Conservation (phyloP, 805 yeast genomes). For the Yarrowia sp. region DNA sequence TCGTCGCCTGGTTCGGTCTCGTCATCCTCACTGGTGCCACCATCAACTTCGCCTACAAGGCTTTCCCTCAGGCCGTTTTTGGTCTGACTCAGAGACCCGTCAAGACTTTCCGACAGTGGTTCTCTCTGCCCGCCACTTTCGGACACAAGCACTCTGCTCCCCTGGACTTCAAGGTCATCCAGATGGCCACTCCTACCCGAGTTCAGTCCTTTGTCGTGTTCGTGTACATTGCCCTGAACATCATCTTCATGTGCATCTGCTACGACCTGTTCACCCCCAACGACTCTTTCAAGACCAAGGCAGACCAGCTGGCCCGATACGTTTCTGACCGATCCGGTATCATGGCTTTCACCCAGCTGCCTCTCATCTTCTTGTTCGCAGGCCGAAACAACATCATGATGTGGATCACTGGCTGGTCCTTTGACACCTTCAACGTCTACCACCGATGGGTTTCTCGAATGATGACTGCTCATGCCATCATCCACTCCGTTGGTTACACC, state of each 20-base stretch:
- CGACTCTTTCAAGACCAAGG: conserved; percentile 32
- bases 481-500: conserved; percentile 33
- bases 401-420: conserved; percentile 59
- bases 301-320: conserved; percentile 30
- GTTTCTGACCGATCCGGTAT: conserved; percentile 33
- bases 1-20: conserved; percentile 38
- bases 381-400: conserved; percentile 70
- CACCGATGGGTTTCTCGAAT: conserved; percentile 46
- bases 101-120: conserved; percentile 32
- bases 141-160: conserved; percentile 38
- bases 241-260: conserved; percentile 32
- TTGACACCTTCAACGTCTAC: conserved; percentile 56
- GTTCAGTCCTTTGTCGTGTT: conserved; percentile 43
- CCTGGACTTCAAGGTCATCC: conserved; percentile 29
- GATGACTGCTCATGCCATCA: conserved; percentile 31
- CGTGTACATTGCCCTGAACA: conserved; percentile 39
- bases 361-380: conserved; percentile 46
- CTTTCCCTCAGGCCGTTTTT: conserved; percentile 25
- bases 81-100: conserved; percentile 20
- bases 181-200: conserved; percentile 44
- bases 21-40: conserved; percentile 33
- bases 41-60: conserved; percentile 31
- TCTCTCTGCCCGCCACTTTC: conserved; percentile 40
- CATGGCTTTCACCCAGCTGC: conserved; percentile 34
- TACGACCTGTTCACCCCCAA: conserved; percentile 29